These are phyloP conservation scores for Platismatia glauca DNA, from an alignment of 495 filamentous ascomycete genomes.

Conservation along the genomic window DNA sequence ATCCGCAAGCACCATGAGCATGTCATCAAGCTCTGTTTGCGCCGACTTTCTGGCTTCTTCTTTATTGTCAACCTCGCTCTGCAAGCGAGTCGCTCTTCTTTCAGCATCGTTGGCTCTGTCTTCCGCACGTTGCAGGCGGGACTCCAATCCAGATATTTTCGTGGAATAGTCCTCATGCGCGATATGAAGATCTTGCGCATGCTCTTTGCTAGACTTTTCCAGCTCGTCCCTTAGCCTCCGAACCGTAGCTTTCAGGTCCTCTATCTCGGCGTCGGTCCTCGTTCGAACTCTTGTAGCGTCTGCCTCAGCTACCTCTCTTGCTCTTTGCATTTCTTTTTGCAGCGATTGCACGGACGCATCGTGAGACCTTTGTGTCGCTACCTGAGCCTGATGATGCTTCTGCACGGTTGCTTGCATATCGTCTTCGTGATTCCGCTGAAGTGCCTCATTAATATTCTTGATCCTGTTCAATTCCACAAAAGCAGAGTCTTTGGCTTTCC, in stretches of 20 bases:
- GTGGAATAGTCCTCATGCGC: slow-evolving; percentile 45
- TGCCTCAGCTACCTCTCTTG: slow-evolving; percentile 43
- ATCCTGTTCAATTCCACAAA: slow-evolving; percentile 55
- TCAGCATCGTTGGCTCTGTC: slow-evolving; percentile 34
- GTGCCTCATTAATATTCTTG: slow-evolving; percentile 58
- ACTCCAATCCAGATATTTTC: slow-evolving; percentile 41
- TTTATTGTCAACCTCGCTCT: slow-evolving; percentile 39
- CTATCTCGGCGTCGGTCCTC: slow-evolving; percentile 53
- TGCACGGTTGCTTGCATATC: slow-evolving; percentile 43
- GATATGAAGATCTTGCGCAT: slow-evolving; percentile 52
- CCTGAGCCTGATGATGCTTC: slow-evolving; percentile 36
- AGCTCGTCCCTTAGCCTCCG: slow-evolving; percentile 50
- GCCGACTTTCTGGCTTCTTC: slow-evolving; percentile 56
- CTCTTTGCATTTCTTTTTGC: slow-evolving; percentile 39
- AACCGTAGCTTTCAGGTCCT: slow-evolving; percentile 52
- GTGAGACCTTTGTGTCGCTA: slow-evolving; percentile 39
- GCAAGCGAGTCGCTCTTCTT: slow-evolving; percentile 27
- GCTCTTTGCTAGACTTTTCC: slow-evolving; percentile 44
- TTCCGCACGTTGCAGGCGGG: slow-evolving; percentile 32
- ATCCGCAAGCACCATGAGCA: slow-evolving; percentile 81
- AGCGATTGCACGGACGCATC: slow-evolving; percentile 42
- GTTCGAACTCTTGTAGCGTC: slow-evolving; percentile 37
- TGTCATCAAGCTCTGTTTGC: slow-evolving; percentile 71
- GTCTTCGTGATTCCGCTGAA: slow-evolving; percentile 61
- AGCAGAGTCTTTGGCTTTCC: slow-evolving; percentile 59